Conservation (phyloP, 208 protist species). For the Trichomonas vaginalis region DNA sequence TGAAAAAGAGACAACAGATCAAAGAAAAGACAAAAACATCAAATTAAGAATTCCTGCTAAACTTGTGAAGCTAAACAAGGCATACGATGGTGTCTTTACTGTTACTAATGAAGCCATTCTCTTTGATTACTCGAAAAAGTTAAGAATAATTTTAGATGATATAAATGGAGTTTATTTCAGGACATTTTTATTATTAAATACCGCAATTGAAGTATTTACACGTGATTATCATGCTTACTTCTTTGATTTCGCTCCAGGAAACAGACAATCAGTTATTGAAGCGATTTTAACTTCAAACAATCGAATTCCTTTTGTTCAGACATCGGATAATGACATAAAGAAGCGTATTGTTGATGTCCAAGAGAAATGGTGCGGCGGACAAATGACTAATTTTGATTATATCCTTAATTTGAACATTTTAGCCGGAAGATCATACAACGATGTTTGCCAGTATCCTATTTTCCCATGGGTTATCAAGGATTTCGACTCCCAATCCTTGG, state of each 20-base stretch:
- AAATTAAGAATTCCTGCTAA: background rate
- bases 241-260: background rate
- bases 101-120: background rate
- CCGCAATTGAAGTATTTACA: background rate
- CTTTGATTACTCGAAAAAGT: background rate
- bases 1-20: background rate
- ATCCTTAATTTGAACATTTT: background rate
- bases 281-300: background rate
- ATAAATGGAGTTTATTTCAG: background rate
- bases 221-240: background rate
- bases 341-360: background rate
- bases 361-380: background rate
- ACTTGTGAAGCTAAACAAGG: background rate
- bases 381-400: constrained; percentile 4
- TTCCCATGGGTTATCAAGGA: constrained; percentile 19
- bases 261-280: background rate
- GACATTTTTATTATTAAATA: background rate
- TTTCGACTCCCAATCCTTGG: background rate
- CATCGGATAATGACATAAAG: background rate
- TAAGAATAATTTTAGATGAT: background rate
- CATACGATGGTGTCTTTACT: background rate
- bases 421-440: background rate
- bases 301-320: background rate
- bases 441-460: background rate
- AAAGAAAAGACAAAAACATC: background rate